Conservation (phyloP, 768 basidiomycete species). For the Hortiboletus campestris region DNA sequence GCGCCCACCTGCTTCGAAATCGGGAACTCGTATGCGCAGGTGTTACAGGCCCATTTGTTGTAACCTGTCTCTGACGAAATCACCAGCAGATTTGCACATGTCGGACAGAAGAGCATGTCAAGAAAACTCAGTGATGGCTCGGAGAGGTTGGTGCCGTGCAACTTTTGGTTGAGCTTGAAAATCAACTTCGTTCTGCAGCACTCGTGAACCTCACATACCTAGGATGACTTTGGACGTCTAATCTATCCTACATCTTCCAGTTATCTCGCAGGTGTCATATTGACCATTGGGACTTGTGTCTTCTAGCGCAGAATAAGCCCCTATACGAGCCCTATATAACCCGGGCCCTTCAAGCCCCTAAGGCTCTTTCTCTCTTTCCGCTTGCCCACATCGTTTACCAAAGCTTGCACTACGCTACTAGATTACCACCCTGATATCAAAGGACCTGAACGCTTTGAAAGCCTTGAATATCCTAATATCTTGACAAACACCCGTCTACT, state of each 20-base stretch:
- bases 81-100: constrained; percentile 84
- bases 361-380: background rate
- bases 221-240: too few species aligned
- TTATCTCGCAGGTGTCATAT: background rate
- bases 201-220: background rate
- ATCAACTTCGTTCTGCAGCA: background rate
- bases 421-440: background rate
- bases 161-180: background rate
- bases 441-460: background rate
- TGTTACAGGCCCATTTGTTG: constrained; percentile 92
- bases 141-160: background rate
- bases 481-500: background rate
- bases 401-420: too few species aligned
- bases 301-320: background rate
- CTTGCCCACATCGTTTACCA: background rate
- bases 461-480: background rate
- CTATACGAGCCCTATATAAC: background rate
- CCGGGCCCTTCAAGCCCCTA: background rate
- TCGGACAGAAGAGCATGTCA: constrained; percentile 93
- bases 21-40: constrained; percentile 89
- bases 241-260: too few species aligned
- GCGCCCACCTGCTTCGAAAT: constrained; percentile 23
- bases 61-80: constrained; percentile 75
- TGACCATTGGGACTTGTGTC: background rate
- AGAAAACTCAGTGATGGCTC: too few species aligned